Conservation (phyloP, 192 early-diverging fungal genomes). For the Phycomyces nitens region DNA sequence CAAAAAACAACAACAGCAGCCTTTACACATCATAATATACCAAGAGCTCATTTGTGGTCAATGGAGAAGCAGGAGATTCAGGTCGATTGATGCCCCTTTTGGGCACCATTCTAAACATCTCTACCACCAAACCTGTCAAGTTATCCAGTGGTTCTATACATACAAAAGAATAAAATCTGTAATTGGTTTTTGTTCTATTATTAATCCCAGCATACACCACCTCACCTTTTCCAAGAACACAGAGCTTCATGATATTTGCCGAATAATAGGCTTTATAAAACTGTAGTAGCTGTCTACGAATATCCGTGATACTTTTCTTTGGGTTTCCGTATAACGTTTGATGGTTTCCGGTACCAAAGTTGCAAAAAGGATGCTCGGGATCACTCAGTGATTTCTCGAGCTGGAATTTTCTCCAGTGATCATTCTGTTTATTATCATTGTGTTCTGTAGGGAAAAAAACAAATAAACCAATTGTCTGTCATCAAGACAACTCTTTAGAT, state of each 20-base stretch:
- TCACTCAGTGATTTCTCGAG: slow-evolving; percentile 76
- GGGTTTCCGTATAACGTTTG: slow-evolving; percentile 76
- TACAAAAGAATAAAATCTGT: not conserved
- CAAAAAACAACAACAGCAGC: not conserved
- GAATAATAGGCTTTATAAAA: slow-evolving; percentile 90
- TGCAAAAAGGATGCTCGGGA: slow-evolving; percentile 74
- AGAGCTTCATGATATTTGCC: slow-evolving; percentile 92
- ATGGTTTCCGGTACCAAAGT: slow-evolving; percentile 90
- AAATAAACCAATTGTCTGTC: not conserved
- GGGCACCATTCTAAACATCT: slow-evolving; percentile 70
- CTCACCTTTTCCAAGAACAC: slow-evolving; percentile 77
- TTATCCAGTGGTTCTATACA: slow-evolving; percentile 77
- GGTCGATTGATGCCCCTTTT: slow-evolving; percentile 75
- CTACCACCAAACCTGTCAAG: slow-evolving; percentile 74
- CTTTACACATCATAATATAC: slow-evolving; percentile 25
- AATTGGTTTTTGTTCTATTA: no score
- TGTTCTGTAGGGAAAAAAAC: slow-evolving; percentile 55
- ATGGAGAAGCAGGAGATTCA: slow-evolving; percentile 65
- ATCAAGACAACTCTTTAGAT: not conserved
- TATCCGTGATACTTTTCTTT: slow-evolving; percentile 62
- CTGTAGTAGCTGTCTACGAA: slow-evolving; percentile 77
- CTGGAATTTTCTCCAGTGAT: slow-evolving; percentile 86
- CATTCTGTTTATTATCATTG: slow-evolving; percentile 87
- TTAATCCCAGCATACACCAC: no score
- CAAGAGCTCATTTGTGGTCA: slow-evolving; percentile 65